Evolutionary conservation across 1,139 yeast genomes (phyloP).

Genomic region (Suhomyces terraborum): DNA sequence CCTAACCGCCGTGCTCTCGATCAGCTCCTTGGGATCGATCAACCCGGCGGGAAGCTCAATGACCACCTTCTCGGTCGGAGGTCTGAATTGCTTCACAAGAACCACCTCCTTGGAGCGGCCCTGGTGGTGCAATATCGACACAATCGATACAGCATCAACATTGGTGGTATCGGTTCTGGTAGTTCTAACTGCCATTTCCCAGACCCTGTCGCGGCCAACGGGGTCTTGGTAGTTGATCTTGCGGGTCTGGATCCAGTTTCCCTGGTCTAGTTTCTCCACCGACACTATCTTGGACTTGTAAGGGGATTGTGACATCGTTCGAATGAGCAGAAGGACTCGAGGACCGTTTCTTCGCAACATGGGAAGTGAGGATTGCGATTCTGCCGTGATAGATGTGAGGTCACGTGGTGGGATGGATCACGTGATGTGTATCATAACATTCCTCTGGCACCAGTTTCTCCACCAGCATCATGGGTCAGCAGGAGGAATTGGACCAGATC

Average conservation of each 20-base stretch:
- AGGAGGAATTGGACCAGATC: conserved; percentile 51
- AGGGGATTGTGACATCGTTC: conserved; percentile 33
- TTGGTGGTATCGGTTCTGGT: conserved; percentile 70
- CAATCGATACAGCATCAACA: conserved; percentile 86
- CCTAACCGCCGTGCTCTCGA: conserved; percentile 79
- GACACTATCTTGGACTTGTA: conserved; percentile 37
- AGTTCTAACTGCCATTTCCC: conserved; percentile 90
- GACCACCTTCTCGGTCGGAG: conserved; percentile 85
- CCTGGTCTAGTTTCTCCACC: conserved; percentile 31
- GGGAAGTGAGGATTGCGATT: not conserved
- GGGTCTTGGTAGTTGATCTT: conserved; percentile 74
- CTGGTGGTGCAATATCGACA: conserved; percentile 63
- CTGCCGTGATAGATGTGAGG: not conserved
- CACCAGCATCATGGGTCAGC: conserved; percentile 27
- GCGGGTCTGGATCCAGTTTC: conserved; percentile 51
- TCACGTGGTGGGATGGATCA: not conserved
- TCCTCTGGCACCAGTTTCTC: not conserved
- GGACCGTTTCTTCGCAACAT: not conserved
- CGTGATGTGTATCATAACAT: not conserved
- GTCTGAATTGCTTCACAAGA: conserved; percentile 85
- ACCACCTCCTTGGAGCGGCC: conserved; percentile 53
- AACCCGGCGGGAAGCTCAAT: conserved; percentile 96
- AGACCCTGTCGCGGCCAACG: conserved; percentile 61
- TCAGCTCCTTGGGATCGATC: conserved; percentile 78
- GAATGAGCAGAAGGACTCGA: not conserved